Evolutionary conservation across 2,329 filamentous ascomycete species (phyloP).

Genomic region (Aspergillus sp.): DNA sequence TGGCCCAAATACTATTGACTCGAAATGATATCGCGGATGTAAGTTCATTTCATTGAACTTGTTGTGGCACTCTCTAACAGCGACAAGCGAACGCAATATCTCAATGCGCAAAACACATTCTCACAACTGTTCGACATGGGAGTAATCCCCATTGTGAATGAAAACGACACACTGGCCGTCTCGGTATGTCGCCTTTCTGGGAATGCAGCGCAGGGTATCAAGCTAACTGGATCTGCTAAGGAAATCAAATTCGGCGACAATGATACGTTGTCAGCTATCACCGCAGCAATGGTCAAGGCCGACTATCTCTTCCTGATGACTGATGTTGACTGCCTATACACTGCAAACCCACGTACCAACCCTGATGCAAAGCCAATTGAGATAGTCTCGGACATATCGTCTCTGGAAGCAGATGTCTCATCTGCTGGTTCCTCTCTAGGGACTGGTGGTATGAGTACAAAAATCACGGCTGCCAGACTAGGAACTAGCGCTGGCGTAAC

Average conservation of each 20-base stretch:
- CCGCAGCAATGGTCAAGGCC: constrained; percentile 94
- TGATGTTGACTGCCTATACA: constrained; percentile 95
- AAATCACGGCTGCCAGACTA: constrained; percentile 89
- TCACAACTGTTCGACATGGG: constrained; percentile 88
- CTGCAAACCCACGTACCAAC: constrained; percentile 87
- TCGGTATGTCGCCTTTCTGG: constrained; percentile 55
- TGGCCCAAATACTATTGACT: constrained; percentile 93
- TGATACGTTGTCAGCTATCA: constrained; percentile 94
- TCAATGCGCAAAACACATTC: constrained; percentile 96
- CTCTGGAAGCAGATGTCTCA: constrained; percentile 85
- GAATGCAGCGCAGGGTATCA: neutral
- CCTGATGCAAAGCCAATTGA: constrained; percentile 88
- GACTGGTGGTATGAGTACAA: constrained; percentile 96
- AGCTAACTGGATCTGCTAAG: constrained; percentile 25
- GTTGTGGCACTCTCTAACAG: constrained; percentile 20
- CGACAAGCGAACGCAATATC: constrained; percentile 79
- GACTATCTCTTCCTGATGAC: constrained; percentile 99
- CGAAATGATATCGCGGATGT: constrained; percentile 95
- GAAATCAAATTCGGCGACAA: constrained; percentile 99
- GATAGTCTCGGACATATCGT: constrained; percentile 85
- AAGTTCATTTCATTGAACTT: constrained; percentile 37
- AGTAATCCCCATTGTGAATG: constrained; percentile 97
- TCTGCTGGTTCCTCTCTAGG: constrained; percentile 86
- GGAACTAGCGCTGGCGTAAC: constrained; percentile 95
- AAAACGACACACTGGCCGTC: constrained; percentile 96